These are phyloP conservation scores for Pichia sp. DNA, from an alignment of 1,139 yeast species.

Conservation along the genomic window DNA sequence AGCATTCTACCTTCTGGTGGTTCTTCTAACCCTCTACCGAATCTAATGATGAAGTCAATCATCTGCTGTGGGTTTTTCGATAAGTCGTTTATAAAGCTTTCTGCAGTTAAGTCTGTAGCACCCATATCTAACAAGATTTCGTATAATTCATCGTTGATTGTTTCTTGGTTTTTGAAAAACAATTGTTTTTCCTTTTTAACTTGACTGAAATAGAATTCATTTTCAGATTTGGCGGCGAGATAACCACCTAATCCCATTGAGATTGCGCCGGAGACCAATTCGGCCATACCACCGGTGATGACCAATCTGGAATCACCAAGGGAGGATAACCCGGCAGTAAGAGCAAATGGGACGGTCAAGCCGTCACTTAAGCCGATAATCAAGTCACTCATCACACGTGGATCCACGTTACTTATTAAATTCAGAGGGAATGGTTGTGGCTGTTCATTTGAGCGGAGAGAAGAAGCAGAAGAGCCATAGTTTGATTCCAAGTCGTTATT, in stretches of 20 bases:
- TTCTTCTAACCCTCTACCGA: slow-evolving; percentile 75
- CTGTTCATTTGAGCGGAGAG: neutral
- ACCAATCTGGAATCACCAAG: slow-evolving; percentile 73
- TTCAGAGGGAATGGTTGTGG: slow-evolving; percentile 14
- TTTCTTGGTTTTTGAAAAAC: slow-evolving; percentile 63
- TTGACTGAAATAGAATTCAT: slow-evolving; percentile 67
- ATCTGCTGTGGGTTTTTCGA: slow-evolving; percentile 63
- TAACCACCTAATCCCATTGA: slow-evolving; percentile 88
- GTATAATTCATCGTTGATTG: slow-evolving; percentile 60
- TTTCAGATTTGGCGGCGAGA: slow-evolving; percentile 77
- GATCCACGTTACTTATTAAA: slow-evolving; percentile 39
- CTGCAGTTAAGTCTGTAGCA: slow-evolving; percentile 63
- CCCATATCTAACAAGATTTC: slow-evolving; percentile 71
- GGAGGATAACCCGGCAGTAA: slow-evolving; percentile 79
- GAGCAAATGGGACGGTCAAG: slow-evolving; percentile 79
- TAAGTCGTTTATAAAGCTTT: slow-evolving; percentile 65
- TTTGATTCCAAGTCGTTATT: slow-evolving; percentile 8
- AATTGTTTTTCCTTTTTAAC: slow-evolving; percentile 69
- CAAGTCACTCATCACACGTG: slow-evolving; percentile 77
- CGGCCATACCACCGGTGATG: slow-evolving; percentile 86
- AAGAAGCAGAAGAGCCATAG: neutral
- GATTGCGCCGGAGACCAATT: slow-evolving; percentile 77
- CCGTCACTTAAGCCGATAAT: slow-evolving; percentile 82
- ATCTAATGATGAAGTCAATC: slow-evolving; percentile 70
- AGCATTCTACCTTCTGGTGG: slow-evolving; percentile 79